Base-by-base conservation (phyloP, 768 basidiomycete genomes). In the Krasilnikovozyma curviuscula region DNA sequence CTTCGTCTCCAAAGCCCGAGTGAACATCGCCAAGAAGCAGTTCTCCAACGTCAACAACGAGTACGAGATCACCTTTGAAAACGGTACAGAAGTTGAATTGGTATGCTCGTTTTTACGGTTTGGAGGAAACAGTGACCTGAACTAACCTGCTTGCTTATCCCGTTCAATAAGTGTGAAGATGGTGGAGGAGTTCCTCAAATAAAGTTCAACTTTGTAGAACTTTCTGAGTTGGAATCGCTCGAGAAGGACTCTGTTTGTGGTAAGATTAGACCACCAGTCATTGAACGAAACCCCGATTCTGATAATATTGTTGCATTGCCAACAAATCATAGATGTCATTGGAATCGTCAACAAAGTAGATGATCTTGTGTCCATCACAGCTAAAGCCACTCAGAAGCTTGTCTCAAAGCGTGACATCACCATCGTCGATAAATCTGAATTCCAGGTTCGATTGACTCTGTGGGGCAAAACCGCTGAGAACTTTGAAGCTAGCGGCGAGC, bases 11-110 rank as follows among this genome's bases (percentile, higher is more conserved):
- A 83, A 80, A 61, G 93, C 82, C 5, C 75, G 84, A 41, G 80
- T 97, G 59, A 84, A 85, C 59, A 76, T 95, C 13, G 91, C 89
- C 28, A 97, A 93, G 69, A 95, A 88, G 67, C 89, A 93, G 65
- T 98, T 91, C 65, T 81, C 75, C 29, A 85, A 83, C 59, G 65
- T 91, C 42, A 67, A 71, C 54, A 93, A 89, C 60, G 89, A 97
- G 60, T 97, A 95, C 58, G 89, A 97, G 62, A 74, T 98, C 54
- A 71, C 68, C 42, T 70, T 98, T n/a, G 84, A 88, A 54, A 75
- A 73, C 53, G 71, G 74, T 48, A 86, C 86, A 0, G 81, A 83
- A 52, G 70, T 97, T 19, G 80, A 83, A 61, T 83, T 86, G 70
- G 67, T 83, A 48, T 35, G 43, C 9, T 23, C 1, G 23, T 12